A percentile compares a stretch with the other conserved stretches of the same genome.
Conservation (phyloP, 2,329 filamentous ascomycete species). For the Torrubiella hemipterigena region DNA sequence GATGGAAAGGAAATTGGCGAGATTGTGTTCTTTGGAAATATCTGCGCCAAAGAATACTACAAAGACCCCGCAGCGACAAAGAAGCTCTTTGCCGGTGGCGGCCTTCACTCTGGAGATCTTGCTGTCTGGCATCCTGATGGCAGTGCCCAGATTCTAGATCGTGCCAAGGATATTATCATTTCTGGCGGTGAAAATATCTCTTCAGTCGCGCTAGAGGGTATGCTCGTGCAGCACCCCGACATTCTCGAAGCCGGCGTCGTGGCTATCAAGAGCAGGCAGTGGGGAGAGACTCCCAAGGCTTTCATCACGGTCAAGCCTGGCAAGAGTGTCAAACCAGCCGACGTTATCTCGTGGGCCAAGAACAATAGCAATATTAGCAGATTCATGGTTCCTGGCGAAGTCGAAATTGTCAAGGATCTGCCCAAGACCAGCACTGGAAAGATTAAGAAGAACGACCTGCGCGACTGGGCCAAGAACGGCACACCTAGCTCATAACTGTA, state of each 20-base stretch:
- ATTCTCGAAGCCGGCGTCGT: slow-evolving; percentile 89
- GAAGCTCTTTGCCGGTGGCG: slow-evolving; percentile 80
- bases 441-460: slow-evolving; percentile 84
- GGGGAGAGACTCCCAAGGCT: slow-evolving; percentile 93
- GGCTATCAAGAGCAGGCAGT: slow-evolving; percentile 75
- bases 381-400: slow-evolving; percentile 72
- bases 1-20: slow-evolving; percentile 39
- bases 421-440: slow-evolving; percentile 98
- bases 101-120: slow-evolving; percentile 78
- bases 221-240: slow-evolving; percentile 78
- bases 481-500: not conserved
- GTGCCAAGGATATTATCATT: slow-evolving; percentile 97
- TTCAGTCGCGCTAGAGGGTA: slow-evolving; percentile 79
- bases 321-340: slow-evolving; percentile 33
- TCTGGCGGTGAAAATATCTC: slow-evolving; percentile 96
- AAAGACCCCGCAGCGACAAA: slow-evolving; percentile 77
- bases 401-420: slow-evolving; percentile 72
- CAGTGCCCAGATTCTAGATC: slow-evolving; percentile 80
- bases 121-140: slow-evolving; percentile 91
- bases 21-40: slow-evolving; percentile 79
- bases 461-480: slow-evolving; percentile 62
- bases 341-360: slow-evolving; percentile 80
- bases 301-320: slow-evolving; percentile 72
- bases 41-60: slow-evolving; percentile 84
- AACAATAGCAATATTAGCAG: slow-evolving; percentile 68